Conservation (phyloP, 176 grass and related monocot species). For the Oryza meridionalis region DNA sequence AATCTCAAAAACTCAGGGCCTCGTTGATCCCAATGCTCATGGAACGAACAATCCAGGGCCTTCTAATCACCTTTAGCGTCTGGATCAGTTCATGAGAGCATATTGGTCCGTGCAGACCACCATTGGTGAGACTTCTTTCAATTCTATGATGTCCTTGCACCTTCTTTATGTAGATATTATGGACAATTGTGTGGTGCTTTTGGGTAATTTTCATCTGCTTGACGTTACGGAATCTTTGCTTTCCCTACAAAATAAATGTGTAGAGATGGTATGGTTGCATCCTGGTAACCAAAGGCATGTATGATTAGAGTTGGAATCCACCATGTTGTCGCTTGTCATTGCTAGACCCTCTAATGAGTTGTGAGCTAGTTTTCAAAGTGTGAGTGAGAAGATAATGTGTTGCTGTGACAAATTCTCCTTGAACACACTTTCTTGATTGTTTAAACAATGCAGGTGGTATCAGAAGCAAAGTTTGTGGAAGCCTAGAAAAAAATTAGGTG, state of each 20-base stretch:
- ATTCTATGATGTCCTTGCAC: slow-evolving; percentile 26
- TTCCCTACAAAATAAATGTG: slow-evolving; percentile 7
- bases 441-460: no score
- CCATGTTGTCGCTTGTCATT: no score
- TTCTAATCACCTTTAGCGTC: slow-evolving; percentile 42
- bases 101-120: slow-evolving; percentile 21
- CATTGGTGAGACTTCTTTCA: slow-evolving; percentile 35
- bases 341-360: no score
- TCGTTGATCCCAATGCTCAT: slow-evolving; percentile 9
- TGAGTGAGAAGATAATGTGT: no score
- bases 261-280: slow-evolving; percentile 16
- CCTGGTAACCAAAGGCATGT: slow-evolving; percentile 14
- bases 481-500: no score
- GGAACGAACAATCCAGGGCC: slow-evolving; percentile 44
- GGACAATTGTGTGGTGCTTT: slow-evolving; percentile 18
- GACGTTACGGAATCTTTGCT: background rate
- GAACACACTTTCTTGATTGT: no score
- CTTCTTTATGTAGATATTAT: slow-evolving; percentile 29
- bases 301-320: no score
- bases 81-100: slow-evolving; percentile 31
- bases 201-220: slow-evolving; percentile 13
- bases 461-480: no score
- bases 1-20: slow-evolving; percentile 30
- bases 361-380: no score
- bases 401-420: no score